Evolutionary conservation across 805 yeast genomes (phyloP).

Genomic region (Komagataella mondaviorum): DNA sequence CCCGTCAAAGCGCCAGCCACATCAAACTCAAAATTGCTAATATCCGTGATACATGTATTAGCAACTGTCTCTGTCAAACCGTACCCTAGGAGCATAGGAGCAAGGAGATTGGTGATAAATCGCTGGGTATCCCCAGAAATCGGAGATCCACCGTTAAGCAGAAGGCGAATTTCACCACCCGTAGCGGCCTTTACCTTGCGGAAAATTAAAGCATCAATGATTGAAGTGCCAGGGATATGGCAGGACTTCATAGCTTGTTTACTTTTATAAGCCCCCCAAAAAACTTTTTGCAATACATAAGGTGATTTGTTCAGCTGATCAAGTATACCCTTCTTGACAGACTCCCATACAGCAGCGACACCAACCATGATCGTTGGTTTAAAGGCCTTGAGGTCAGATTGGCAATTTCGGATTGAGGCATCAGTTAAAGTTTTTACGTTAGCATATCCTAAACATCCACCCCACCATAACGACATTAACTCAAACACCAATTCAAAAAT

Average conservation of each 20-base stretch:
- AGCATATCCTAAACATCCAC: conserved; percentile 81
- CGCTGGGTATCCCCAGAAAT: conserved; percentile 69
- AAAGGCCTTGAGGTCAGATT: conserved; percentile 78
- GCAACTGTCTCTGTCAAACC: conserved; percentile 97
- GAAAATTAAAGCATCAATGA: conserved; percentile 66
- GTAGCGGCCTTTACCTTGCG: conserved; percentile 87
- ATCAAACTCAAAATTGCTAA: conserved; percentile 53
- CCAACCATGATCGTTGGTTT: conserved; percentile 94
- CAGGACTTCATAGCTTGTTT: conserved; percentile 50
- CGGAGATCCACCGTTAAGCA: conserved; percentile 91
- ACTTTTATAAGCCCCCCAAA: conserved; percentile 79
- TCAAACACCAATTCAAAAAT: conserved; percentile 90
- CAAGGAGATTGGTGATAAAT: conserved; percentile 62
- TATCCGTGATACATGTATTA: conserved; percentile 60
- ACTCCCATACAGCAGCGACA: conserved; percentile 98
- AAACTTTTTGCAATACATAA: conserved; percentile 55
- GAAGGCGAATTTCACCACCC: conserved; percentile 69
- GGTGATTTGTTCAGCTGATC: conserved; percentile 61
- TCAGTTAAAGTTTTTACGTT: conserved; percentile 84
- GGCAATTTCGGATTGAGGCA: conserved; percentile 67
- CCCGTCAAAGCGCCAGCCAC: conserved; percentile 78
- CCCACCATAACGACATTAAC: conserved; percentile 74
- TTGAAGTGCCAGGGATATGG: conserved; percentile 60
- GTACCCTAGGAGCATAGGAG: conserved; percentile 87
- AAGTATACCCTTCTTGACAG: conserved; percentile 82